Evolutionary conservation across 345 rosid genomes (phyloP).

Genomic region (Corchorus capsularis): DNA sequence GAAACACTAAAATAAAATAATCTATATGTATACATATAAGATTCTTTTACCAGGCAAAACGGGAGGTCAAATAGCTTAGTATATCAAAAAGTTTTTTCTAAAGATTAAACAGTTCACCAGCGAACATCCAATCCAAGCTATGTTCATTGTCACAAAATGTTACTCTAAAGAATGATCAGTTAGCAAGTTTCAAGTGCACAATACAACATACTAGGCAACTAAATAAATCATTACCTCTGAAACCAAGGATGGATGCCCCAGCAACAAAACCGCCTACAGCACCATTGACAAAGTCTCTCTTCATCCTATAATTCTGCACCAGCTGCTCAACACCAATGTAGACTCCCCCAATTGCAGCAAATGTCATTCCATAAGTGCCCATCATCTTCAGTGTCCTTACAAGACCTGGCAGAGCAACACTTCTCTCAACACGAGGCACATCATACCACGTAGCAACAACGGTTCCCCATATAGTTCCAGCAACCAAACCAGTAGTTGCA

Average conservation of each 20-base stretch:
- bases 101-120: neutral
- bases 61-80: neutral
- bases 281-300: slow-evolving; percentile 90
- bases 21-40: neutral
- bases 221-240: slow-evolving; percentile 55
- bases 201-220: slow-evolving; percentile 11
- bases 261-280: slow-evolving; percentile 95
- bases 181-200: neutral
- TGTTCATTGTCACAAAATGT: neutral
- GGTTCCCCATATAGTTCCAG: slow-evolving; percentile 91
- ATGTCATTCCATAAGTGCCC: slow-evolving; percentile 88
- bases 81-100: neutral
- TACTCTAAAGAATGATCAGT: neutral
- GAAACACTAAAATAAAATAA: neutral
- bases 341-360: slow-evolving; percentile 97
- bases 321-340: slow-evolving; percentile 98
- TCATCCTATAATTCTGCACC: slow-evolving; percentile 64
- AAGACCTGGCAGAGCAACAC: slow-evolving; percentile 89
- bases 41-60: neutral
- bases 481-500: slow-evolving; percentile 71
- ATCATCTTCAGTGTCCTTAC: slow-evolving; percentile 89
- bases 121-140: neutral
- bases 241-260: slow-evolving; percentile 88
- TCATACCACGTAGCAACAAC: slow-evolving; percentile 89
- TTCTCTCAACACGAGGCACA: slow-evolving; percentile 97